Conservation (phyloP, 2,329 filamentous ascomycete genomes). For the Macrophomina tecta region DNA sequence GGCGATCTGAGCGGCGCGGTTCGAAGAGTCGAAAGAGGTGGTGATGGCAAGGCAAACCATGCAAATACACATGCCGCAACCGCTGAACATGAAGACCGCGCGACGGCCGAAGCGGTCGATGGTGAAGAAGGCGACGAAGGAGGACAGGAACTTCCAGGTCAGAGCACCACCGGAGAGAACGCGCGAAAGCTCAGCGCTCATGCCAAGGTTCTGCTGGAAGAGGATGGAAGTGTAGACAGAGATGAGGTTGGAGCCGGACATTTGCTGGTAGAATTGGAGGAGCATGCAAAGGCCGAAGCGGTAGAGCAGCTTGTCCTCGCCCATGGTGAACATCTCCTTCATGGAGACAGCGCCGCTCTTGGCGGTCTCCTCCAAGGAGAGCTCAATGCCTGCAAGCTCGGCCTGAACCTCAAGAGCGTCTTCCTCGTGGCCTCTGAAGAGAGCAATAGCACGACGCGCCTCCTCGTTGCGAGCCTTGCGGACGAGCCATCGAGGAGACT, state of each 20-base stretch:
- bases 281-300: conserved; percentile 58
- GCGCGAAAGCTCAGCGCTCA: conserved; percentile 47
- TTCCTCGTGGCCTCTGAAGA: conserved; percentile 46
- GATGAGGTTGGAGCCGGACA: conserved; percentile 57
- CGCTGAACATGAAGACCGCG: conserved; percentile 60
- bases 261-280: conserved; percentile 59
- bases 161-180: conserved; percentile 57
- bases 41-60: conserved; percentile 62
- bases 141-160: conserved; percentile 63
- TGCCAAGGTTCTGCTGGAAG: conserved; percentile 38
- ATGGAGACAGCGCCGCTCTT: conserved; percentile 45
- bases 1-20: conserved; percentile 56
- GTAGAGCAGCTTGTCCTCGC: conserved; percentile 58
- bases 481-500: conserved; percentile 57
- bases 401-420: conserved; percentile 47
- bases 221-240: conserved; percentile 53
- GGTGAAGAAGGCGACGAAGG: conserved; percentile 57
- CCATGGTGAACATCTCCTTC: conserved; percentile 55
- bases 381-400: conserved; percentile 57
- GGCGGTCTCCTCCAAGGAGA: conserved; percentile 54
- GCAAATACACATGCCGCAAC: conserved; percentile 59
- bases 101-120: conserved; percentile 60
- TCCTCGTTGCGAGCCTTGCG: conserved; percentile 62
- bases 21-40: conserved; percentile 55
- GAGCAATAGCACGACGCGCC: conserved; percentile 49